Percentiles rank a stretch among this genome's conserved stretches.
phyloP scores from a whole-genome alignment of 192 early-diverging fungal species.

The Backusella luteola region DNA sequence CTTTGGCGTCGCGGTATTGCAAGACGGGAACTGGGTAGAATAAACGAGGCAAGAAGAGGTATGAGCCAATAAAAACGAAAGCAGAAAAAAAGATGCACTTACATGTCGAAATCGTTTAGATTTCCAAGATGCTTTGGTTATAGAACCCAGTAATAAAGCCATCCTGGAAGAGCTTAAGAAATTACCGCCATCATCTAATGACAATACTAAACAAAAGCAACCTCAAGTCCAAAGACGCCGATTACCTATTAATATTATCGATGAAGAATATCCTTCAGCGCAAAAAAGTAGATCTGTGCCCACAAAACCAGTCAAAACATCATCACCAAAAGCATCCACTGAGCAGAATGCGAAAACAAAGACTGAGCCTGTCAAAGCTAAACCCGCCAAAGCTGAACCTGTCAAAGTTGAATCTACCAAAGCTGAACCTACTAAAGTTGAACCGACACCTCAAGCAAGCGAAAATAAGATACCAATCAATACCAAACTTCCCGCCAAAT shows the following conservation, averaged over 20 bases:
- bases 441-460: neutral
- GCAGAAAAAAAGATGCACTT: neutral
- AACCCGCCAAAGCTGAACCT: neutral
- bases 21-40: conserved; percentile 45
- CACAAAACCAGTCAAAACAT: neutral
- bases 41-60: conserved; percentile 55
- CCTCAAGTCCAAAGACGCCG: conserved; percentile 23
- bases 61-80: neutral
- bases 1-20: conserved; percentile 75
- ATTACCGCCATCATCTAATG: conserved; percentile 16
- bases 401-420: neutral
- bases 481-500: neutral
- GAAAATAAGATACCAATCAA: neutral
- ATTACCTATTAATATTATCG: conserved; percentile 55
- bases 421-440: neutral
- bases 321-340: neutral
- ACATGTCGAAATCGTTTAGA: conserved; percentile 39
- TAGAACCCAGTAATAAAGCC: conserved; percentile 68
- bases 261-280: conserved; percentile 29
- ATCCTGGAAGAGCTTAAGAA: conserved; percentile 63
- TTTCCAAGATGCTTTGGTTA: conserved; percentile 54
- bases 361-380: neutral
- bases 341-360: neutral
- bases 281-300: neutral
- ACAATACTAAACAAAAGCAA: neutral